Evolutionary conservation across 129 eudicot genomes (phyloP).

Genomic region (Lactuca sativa): DNA sequence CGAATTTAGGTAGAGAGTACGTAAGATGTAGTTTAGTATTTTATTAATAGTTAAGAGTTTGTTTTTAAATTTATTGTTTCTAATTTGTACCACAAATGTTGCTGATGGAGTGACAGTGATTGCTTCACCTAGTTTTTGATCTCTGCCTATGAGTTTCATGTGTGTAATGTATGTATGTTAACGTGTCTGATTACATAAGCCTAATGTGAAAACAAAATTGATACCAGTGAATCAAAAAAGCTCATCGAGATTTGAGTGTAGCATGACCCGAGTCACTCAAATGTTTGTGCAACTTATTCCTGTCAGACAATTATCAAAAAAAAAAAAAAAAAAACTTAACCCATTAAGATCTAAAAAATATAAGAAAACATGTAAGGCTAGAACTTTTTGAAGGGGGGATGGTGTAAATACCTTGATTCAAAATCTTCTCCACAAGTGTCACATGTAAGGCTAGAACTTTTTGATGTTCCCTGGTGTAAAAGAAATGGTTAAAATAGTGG

Average conservation of each 20-base stretch:
- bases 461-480: constrained; percentile 48
- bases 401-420: constrained; percentile 62
- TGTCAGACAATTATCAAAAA: constrained; percentile 27
- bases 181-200: not conserved
- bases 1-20: not conserved
- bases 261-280: constrained; percentile 86
- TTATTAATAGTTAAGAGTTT: not conserved
- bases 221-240: not conserved
- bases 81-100: not conserved
- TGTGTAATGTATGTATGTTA: no score
- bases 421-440: constrained; percentile 83
- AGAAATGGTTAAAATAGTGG: no score
- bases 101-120: no score
- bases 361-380: not conserved
- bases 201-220: constrained; percentile 15
- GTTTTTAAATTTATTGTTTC: not conserved
- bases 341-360: constrained; percentile 5
- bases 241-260: constrained; percentile 55
- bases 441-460: constrained; percentile 52
- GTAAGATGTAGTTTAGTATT: no score
- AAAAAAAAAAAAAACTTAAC: constrained; percentile 10
- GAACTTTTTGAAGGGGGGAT: no score
- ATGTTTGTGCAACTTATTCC: constrained; percentile 80
- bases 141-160: no score
- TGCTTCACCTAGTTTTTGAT: no score